A percentile compares a stretch with the other conserved stretches of the same genome.
Conservation (phyloP, 1,139 yeast genomes). For the Kodamaea fungicola region DNA sequence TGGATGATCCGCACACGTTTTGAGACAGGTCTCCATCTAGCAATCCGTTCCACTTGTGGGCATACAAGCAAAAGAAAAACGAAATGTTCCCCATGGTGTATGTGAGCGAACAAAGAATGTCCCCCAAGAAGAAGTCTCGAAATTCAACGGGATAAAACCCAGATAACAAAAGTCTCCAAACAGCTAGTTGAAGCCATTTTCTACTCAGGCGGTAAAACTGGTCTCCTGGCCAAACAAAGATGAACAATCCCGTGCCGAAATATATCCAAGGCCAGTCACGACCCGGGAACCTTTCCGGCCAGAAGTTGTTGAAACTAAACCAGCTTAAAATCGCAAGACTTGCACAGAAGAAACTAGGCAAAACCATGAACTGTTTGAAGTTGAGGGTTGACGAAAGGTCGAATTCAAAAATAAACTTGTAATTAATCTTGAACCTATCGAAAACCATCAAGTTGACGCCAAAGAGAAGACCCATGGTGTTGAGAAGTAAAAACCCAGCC, state of each 20-base stretch:
- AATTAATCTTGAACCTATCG: conserved; percentile 74
- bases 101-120: conserved; percentile 81
- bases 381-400: conserved; percentile 69
- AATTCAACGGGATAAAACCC: conserved; percentile 95
- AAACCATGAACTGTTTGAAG: conserved; percentile 57
- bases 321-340: conserved; percentile 46
- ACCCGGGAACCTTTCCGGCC: conserved; percentile 60
- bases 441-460: conserved; percentile 70
- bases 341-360: conserved; percentile 60
- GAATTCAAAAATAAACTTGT: conserved; percentile 89
- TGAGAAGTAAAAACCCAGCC: conserved; percentile 81
- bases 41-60: conserved; percentile 61
- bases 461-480: conserved; percentile 59
- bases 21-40: conserved; percentile 33
- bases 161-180: conserved; percentile 70
- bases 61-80: conserved; percentile 79
- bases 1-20: conserved; percentile 68
- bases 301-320: conserved; percentile 71
- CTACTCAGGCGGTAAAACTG: conserved; percentile 54
- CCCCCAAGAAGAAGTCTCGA: conserved; percentile 90
- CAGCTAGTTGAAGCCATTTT: conserved; percentile 70
- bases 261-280: conserved; percentile 81
- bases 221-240: conserved; percentile 64
- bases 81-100: conserved; percentile 85
- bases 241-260: conserved; percentile 48